A percentile compares a stretch with the other conserved stretches of the same genome.
These are phyloP conservation scores for Leccinum fallax DNA, from an alignment of 1,284 basidiomycete genomes.

Conservation along the genomic window DNA sequence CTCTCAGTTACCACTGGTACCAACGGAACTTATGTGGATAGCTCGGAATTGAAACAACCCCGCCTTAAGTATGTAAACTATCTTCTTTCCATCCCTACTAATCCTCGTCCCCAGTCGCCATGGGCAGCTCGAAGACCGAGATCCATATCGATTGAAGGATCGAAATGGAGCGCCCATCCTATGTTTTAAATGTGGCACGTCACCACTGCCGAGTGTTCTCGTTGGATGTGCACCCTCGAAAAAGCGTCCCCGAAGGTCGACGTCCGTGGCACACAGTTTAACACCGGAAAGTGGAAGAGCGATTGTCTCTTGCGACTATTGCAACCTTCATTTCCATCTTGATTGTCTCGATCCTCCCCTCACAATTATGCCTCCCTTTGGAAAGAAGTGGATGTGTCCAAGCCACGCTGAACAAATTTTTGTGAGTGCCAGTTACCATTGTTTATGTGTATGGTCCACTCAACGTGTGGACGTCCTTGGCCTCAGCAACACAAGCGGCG, in stretches of 20 bases:
- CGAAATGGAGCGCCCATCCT: constrained; percentile 80
- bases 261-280: constrained; percentile 38
- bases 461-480: constrained; percentile 11
- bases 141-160: constrained; percentile 87
- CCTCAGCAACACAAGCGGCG: constrained; percentile 72
- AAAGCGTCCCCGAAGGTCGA: constrained; percentile 56
- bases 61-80: constrained; percentile 64
- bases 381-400: constrained; percentile 99
- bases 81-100: constrained; percentile 12
- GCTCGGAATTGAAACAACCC: constrained; percentile 73
- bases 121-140: constrained; percentile 89
- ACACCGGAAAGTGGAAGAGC: constrained; percentile 59
- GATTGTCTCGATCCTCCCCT: constrained; percentile 95
- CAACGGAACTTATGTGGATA: constrained; percentile 79
- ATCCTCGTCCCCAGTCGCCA: constrained; percentile 64
- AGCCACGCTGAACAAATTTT: constrained; percentile 86
- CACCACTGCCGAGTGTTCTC: constrained; percentile 62
- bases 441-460: constrained; percentile 9
- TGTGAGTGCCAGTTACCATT: constrained; percentile 45
- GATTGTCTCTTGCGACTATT: constrained; percentile 96
- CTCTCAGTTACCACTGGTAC: constrained; percentile 68
- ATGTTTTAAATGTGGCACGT: constrained; percentile 88
- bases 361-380: constrained; percentile 80
- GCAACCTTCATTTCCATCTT: constrained; percentile 93
- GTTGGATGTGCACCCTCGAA: constrained; percentile 50